phyloP scores from a whole-genome alignment of 2,329 filamentous ascomycete genomes.

The Ophiostoma montium region DNA sequence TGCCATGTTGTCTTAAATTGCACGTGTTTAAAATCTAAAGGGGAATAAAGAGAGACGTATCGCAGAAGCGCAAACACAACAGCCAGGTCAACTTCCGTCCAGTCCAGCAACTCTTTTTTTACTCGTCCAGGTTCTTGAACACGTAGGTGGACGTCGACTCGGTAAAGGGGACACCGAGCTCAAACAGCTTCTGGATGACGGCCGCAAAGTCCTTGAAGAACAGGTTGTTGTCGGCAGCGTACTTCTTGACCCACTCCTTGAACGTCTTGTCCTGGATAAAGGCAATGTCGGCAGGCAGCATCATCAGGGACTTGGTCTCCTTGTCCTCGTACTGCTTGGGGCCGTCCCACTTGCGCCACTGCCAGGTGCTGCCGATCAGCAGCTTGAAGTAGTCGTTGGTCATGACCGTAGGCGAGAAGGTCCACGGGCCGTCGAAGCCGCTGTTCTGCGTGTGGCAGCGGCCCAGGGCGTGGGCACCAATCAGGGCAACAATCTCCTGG shows the following conservation, averaged over 20 bases:
- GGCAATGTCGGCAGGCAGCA: slow-evolving; percentile 86
- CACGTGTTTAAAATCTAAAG: not conserved
- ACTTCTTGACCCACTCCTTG: slow-evolving; percentile 65
- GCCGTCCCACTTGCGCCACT: slow-evolving; percentile 80
- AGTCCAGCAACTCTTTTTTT: slow-evolving; percentile 8
- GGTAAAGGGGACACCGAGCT: slow-evolving; percentile 84
- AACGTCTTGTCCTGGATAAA: slow-evolving; percentile 82
- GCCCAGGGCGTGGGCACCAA: slow-evolving; percentile 74
- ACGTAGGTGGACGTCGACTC: slow-evolving; percentile 45
- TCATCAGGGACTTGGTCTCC: slow-evolving; percentile 81
- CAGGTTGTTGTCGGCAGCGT: slow-evolving; percentile 75
- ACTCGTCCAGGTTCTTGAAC: slow-evolving; percentile 45
- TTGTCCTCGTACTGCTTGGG: slow-evolving; percentile 85
- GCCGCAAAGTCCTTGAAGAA: slow-evolving; percentile 92
- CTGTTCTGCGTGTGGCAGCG: slow-evolving; percentile 78
- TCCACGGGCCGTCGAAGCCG: slow-evolving; percentile 82
- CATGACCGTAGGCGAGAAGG: slow-evolving; percentile 77
- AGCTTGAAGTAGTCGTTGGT: slow-evolving; percentile 94
- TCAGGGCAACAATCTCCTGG: slow-evolving; percentile 85
- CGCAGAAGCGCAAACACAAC: not conserved
- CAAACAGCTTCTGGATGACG: slow-evolving; percentile 70
- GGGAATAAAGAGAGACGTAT: not conserved
- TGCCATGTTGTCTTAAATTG: not conserved
- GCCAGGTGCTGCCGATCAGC: slow-evolving; percentile 84
- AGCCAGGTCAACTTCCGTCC: no score